A percentile compares a stretch with the other conserved stretches of the same genome.
These are phyloP conservation scores for Didymella pinodella DNA, from an alignment of 2,329 filamentous ascomycete species.

Conservation along the genomic window DNA sequence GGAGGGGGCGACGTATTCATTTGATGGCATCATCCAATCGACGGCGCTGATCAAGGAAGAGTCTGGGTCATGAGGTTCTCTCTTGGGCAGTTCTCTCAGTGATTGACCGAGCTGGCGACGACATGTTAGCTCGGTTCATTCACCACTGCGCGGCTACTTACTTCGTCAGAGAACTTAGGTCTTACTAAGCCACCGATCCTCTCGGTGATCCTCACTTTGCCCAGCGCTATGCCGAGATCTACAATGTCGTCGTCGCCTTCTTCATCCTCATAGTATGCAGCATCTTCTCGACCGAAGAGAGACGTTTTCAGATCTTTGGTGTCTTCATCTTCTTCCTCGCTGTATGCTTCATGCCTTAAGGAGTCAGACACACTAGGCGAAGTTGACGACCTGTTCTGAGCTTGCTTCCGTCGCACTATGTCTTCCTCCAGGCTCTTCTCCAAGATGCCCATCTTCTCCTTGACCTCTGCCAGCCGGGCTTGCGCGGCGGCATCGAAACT, in stretches of 20 bases:
- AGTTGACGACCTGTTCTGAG: neutral
- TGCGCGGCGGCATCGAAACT: constrained; percentile 74
- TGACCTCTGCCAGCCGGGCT: constrained; percentile 76
- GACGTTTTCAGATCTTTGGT: constrained; percentile 68
- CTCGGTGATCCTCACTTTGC: constrained; percentile 76
- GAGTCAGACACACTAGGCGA: neutral
- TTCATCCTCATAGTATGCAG: constrained; percentile 70
- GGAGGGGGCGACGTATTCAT: constrained; percentile 72
- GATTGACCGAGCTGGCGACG: constrained; percentile 39
- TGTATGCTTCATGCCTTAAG: constrained; percentile 56
- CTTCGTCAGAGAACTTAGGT: constrained; percentile 74
- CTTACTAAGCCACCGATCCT: constrained; percentile 76
- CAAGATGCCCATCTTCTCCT: constrained; percentile 77
- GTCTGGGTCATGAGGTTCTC: constrained; percentile 18
- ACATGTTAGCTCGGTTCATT: neutral
- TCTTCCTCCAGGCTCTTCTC: constrained; percentile 75
- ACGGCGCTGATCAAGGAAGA: constrained; percentile 27
- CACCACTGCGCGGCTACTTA: constrained; percentile 46
- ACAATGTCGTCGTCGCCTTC: constrained; percentile 73
- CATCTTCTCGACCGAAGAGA: constrained; percentile 69
- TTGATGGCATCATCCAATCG: constrained; percentile 68
- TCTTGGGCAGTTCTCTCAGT: constrained; percentile 40
- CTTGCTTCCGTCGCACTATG: constrained; percentile 59
- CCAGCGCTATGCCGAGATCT: constrained; percentile 75
- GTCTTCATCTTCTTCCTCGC: constrained; percentile 64